Evolutionary conservation across 371 early-diverging fungal genomes (phyloP), one percentile per base, ranked within the genome.

Genomic region (Umbelopsis sp.): DNA sequence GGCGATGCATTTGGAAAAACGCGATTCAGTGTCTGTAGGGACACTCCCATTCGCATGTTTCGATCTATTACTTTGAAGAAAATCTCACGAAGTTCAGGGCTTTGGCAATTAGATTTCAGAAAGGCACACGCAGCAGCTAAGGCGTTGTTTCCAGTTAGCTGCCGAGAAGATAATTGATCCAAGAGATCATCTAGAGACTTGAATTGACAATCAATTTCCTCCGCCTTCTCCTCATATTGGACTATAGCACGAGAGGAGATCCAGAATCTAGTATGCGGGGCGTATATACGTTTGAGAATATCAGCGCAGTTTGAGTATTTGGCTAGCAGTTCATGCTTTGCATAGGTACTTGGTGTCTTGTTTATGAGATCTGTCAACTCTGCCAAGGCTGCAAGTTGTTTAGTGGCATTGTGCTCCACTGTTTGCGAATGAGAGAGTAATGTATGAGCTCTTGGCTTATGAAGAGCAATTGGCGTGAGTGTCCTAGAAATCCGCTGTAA

Each of bases 21-120:
- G 2, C 72, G 79, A 11, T 75, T 72, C 20, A 88, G 70, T 1
- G 78, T 70, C 9, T 68, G 66, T 5, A 75, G 57, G 5, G 79
- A 84, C 12, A 85, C 80, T 0, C 88, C 88, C 68, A 83, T 75
- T 68, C 84, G 86, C 35, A 88, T 67, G 52, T 88, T 86, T 24
- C 83, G 81, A 65, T 86, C 88, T 25, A 88, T 63, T 6, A 88
- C 70, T 46, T 79, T 78, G 76, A 84, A 80, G 48, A 88, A 76
- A 3, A 81, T 78, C 37, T 80, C 70, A 35, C 64, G 74, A 51
- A 63, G 76, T 32, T 18, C 66, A 14, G 64, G 70, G 18, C 69
- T 80, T 46, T 70, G 53, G 63, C 77, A 78, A 24, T 73, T 68
- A 0, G 65, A 48, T 5, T 1, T 45, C 24, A 82, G 81, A 62